These are phyloP conservation scores for Pichia sp. DNA, from an alignment of 1,139 yeast genomes.

Conservation along the genomic window DNA sequence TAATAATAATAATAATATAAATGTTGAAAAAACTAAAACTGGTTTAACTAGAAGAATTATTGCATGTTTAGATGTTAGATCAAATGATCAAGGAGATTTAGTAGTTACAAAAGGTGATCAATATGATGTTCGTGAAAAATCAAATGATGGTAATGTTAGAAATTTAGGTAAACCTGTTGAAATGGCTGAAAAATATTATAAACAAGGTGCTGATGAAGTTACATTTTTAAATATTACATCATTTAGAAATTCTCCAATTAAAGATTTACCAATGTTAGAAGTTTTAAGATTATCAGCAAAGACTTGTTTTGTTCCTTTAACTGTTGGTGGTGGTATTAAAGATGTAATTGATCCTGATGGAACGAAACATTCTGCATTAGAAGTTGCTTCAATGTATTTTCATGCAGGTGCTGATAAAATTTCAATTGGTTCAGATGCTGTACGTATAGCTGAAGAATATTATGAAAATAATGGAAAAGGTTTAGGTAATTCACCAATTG, in stretches of 20 bases:
- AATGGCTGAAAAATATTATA: constrained; percentile 80
- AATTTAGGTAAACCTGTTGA: constrained; percentile 95
- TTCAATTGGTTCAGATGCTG: constrained; percentile 97
- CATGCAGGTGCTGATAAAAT: constrained; percentile 97
- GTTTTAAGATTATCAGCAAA: constrained; percentile 79
- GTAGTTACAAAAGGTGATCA: constrained; percentile 98
- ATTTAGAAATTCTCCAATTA: constrained; percentile 85
- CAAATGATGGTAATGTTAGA: constrained; percentile 54
- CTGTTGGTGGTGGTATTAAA: constrained; percentile 96
- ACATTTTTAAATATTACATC: constrained; percentile 93
- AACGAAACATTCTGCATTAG: constrained; percentile 68
- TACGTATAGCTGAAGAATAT: constrained; percentile 76
- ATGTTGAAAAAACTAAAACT: constrained; percentile 45
- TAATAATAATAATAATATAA: not conserved
- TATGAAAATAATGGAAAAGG: constrained; percentile 52
- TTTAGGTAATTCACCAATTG: constrained; percentile 80
- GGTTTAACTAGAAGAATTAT: constrained; percentile 87
- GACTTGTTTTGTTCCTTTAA: constrained; percentile 89
- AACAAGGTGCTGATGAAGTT: constrained; percentile 95
- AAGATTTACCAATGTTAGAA: constrained; percentile 91
- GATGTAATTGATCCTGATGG: constrained; percentile 85
- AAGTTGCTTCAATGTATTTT: constrained; percentile 87
- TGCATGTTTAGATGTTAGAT: constrained; percentile 94
- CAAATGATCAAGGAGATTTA: constrained; percentile 88
- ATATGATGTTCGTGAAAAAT: constrained; percentile 85